phyloP scores from a whole-genome alignment of 148 eudicot species.

The Euryodendron excelsum region DNA sequence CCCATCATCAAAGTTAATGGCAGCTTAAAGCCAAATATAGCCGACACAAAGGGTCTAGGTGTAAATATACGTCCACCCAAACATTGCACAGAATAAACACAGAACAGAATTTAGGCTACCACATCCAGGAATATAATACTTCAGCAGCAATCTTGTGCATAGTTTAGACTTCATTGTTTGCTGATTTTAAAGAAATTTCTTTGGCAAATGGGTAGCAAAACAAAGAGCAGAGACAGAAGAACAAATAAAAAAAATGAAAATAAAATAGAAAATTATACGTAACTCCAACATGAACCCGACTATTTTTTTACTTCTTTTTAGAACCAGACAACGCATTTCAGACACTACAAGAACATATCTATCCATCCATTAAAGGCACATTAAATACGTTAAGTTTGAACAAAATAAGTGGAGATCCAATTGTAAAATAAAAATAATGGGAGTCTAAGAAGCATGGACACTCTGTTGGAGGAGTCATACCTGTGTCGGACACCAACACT shows the following conservation, averaged over 20 bases:
- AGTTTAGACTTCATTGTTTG: slow-evolving; percentile 2
- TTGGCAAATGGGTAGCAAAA: not conserved
- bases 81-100: not conserved
- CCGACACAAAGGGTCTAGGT: not conserved
- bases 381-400: too few species aligned
- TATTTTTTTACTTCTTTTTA: not conserved
- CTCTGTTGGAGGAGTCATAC: too few species aligned
- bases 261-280: not conserved
- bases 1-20: slow-evolving; percentile 12
- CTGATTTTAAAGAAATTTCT: not conserved
- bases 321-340: too few species aligned
- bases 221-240: not conserved
- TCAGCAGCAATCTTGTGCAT: not conserved
- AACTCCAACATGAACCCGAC: not conserved
- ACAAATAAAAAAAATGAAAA: not conserved
- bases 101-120: not conserved
- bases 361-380: too few species aligned
- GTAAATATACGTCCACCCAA: not conserved
- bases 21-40: not conserved
- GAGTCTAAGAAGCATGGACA: too few species aligned
- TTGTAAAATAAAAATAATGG: too few species aligned
- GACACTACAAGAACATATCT: too few species aligned
- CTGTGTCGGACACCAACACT: too few species aligned
- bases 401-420: too few species aligned
- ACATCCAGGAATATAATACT: not conserved